Evolutionary conservation across 495 filamentous ascomycete species (phyloP).

Genomic region (Xylaria acuta): DNA sequence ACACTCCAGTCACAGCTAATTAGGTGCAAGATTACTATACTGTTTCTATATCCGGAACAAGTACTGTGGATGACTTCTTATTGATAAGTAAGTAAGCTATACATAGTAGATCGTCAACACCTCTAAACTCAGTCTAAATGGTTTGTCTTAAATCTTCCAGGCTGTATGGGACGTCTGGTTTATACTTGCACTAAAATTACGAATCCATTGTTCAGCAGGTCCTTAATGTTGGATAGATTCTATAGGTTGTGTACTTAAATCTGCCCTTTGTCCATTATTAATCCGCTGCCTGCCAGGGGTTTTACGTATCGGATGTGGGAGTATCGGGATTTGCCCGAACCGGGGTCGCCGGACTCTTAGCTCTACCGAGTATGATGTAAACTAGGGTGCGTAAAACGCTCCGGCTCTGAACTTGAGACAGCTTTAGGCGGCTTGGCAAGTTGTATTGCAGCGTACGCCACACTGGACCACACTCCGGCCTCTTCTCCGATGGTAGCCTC

Average conservation of each 20-base stretch:
- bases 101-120: neutral
- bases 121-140: neutral
- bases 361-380: neutral
- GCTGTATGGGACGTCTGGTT: neutral
- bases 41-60: neutral
- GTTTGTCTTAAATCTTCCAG: neutral
- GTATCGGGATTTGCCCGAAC: neutral
- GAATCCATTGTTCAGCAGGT: neutral
- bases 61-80: too few species aligned
- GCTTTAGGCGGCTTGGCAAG: slow-evolving; percentile 1
- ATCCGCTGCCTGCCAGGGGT: neutral
- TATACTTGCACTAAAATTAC: neutral
- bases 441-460: neutral
- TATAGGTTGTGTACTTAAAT: neutral
- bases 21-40: neutral
- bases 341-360: slow-evolving; percentile 2
- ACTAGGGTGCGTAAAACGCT: neutral
- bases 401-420: neutral
- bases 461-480: neutral
- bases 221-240: neutral
- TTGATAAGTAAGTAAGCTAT: neutral
- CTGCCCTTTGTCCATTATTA: neutral
- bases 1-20: neutral
- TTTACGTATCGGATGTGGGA: neutral
- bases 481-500: neutral